These are phyloP conservation scores for Volvox carteri DNA, from an alignment of 163 green algal genomes.

Conservation along the genomic window DNA sequence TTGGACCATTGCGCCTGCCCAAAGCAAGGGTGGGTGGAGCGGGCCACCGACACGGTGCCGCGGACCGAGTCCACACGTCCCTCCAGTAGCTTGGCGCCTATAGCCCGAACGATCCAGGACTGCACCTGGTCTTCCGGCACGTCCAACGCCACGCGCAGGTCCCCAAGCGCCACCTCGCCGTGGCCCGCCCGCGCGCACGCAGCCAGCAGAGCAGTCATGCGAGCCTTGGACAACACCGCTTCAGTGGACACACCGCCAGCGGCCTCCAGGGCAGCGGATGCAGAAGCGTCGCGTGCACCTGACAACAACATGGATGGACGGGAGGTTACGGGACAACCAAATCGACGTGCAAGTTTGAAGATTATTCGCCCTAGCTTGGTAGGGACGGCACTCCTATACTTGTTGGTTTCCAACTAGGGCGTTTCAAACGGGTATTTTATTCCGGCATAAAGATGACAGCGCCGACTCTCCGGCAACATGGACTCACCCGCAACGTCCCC, in stretches of 20 bases:
- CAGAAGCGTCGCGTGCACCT: conserved; percentile 61
- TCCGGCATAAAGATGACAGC: too few relatives aligned
- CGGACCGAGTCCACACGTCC: conserved; percentile 68
- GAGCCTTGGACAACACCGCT: conserved; percentile 57
- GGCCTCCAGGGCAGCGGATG: conserved; percentile 56
- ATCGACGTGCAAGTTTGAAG: too few relatives aligned
- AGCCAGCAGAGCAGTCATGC: conserved; percentile 61
- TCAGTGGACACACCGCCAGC: conserved; percentile 45
- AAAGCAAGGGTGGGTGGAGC: conserved; percentile 69
- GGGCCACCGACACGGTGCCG: conserved; percentile 54
- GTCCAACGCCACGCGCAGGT: conserved; percentile 63
- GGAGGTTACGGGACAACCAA: too few relatives aligned
- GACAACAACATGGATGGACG: too few relatives aligned
- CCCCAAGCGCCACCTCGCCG: conserved; percentile 54
- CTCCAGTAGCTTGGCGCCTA: conserved; percentile 75
- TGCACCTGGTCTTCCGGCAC: conserved; percentile 68
- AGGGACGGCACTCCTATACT: too few relatives aligned
- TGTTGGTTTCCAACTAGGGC: too few relatives aligned
- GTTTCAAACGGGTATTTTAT: too few relatives aligned
- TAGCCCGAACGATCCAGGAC: conserved; percentile 69
- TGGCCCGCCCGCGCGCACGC: conserved; percentile 37
- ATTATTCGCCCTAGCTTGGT: too few relatives aligned
- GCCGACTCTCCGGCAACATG: too few relatives aligned
- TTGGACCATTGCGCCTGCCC: conserved; percentile 63
- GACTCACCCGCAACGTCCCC: conserved; percentile 66